Base-by-base conservation (phyloP, 2,329 filamentous ascomycete species). In the Talaromyces verruculosus region DNA sequence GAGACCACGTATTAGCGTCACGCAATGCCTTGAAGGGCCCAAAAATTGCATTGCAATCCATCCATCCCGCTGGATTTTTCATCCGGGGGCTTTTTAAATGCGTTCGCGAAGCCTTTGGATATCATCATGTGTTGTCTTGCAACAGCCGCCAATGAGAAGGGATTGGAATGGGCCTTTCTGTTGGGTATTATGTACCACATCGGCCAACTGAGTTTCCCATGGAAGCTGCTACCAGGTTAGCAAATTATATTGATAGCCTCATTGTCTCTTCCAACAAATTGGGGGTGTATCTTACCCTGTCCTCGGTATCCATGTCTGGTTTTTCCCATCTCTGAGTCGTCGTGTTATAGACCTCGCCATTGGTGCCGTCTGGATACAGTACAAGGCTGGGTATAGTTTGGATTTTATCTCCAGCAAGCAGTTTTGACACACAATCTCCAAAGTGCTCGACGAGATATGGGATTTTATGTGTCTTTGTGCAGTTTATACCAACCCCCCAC, bases 291-390 rank as follows among this genome's bases (percentile, higher is more conserved):
- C 47, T 51, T 51, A 51, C 47, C 17, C n/a, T 37, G 3, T 55
- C 10, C 30, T 19, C 51, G 7, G n/a, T 22, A 13, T 37, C 30
- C 1, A 35, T 3, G 1, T 35, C 51, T 19, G 51, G 10, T 3
- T 55, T 37, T 17, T 74, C 84, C 89, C 89, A 91, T 62, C 77
- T 78, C 71, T 89, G 85, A 6, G 86, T 88, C 0, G 75, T 77
- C 0, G 88, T 88, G 73, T 91, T 86, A 76, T 91, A 91, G 0
- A 88, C 82, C 75, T 90, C 86, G 0, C 87, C 87, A 57, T 87
- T 88, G 1, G 89, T 90, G 0, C 88, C 88, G 73, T 91, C 89
- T 0, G 89, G 89, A 73, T 90, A 91, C 19, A 91, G 70, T 4
- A 91, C 84, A 63, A 91, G 74, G 22, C 79, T 35, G 3, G 63